These are phyloP conservation scores for Lipomyces japonicus DNA, from an alignment of 805 yeast species.

Conservation along the genomic window DNA sequence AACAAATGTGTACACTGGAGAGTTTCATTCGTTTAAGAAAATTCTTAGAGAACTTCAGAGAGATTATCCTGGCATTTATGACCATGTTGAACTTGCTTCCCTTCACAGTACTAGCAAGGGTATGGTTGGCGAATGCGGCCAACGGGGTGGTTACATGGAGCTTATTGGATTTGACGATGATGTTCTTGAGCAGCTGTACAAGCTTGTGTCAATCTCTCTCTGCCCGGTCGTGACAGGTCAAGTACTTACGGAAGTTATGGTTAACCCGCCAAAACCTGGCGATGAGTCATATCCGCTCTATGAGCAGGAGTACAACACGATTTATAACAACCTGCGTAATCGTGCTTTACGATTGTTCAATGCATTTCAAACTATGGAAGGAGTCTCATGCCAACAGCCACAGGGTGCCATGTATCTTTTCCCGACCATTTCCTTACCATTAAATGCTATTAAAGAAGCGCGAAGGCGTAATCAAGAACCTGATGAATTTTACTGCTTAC, in stretches of 20 bases:
- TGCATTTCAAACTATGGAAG: constrained; percentile 74
- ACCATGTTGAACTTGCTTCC: constrained; percentile 81
- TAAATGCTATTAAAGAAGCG: constrained; percentile 61
- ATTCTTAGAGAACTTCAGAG: constrained; percentile 64
- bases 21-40: constrained; percentile 80
- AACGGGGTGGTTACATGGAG: constrained; percentile 99
- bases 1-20: constrained; percentile 66
- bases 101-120: constrained; percentile 98
- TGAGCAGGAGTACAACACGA: constrained; percentile 55
- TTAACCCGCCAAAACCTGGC: constrained; percentile 80
- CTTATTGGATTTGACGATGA: constrained; percentile 72
- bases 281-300: constrained; percentile 70
- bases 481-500: constrained; percentile 86
- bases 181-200: constrained; percentile 66
- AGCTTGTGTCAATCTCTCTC: constrained; percentile 83
- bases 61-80: constrained; percentile 52
- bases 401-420: constrained; percentile 94
- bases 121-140: constrained; percentile 98
- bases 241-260: constrained; percentile 87
- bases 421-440: constrained; percentile 69
- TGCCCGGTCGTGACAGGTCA: constrained; percentile 97
- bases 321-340: constrained; percentile 57
- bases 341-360: constrained; percentile 64
- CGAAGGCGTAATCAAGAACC: constrained; percentile 53
- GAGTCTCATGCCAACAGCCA: constrained; percentile 81